A percentile compares a stretch with the other conserved stretches of the same genome.
phyloP scores from a whole-genome alignment of 2,329 filamentous ascomycete species.

The Penicillium nordicum region DNA sequence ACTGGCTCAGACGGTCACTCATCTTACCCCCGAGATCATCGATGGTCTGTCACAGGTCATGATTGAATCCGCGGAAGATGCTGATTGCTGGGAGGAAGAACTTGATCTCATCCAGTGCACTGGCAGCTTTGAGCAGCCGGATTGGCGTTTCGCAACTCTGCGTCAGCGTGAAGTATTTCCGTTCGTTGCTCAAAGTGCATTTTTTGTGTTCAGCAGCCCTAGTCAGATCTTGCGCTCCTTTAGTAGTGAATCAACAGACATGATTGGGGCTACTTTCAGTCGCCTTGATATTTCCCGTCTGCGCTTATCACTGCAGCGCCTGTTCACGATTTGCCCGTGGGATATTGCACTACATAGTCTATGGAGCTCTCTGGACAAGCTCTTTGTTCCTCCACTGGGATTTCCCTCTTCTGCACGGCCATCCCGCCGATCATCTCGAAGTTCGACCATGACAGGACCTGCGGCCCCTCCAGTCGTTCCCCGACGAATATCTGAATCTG shows the following conservation, averaged over 20 bases:
- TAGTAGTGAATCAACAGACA: constrained; percentile 18
- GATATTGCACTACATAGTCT: constrained; percentile 43
- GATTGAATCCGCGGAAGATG: constrained; percentile 36
- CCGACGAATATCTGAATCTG: constrained; percentile 27
- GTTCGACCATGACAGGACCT: constrained; percentile 23
- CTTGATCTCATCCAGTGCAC: constrained; percentile 35
- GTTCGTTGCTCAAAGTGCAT: constrained; percentile 45
- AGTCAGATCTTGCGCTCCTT: constrained; percentile 43
- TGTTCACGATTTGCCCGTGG: constrained; percentile 40
- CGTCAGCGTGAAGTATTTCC: constrained; percentile 38
- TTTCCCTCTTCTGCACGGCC: constrained; percentile 29
- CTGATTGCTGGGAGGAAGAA: constrained; percentile 39
- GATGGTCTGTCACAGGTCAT: constrained; percentile 37
- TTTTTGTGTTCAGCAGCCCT: constrained; percentile 42
- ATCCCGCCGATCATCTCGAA: constrained; percentile 32
- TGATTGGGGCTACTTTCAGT: neutral
- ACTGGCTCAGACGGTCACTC: constrained; percentile 34
- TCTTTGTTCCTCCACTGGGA: constrained; percentile 40
- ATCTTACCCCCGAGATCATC: constrained; percentile 38
- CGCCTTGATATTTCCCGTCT: constrained; percentile 32
- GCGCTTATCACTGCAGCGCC: constrained; percentile 33
- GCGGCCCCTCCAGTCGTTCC: constrained; percentile 21
- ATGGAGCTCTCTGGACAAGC: constrained; percentile 39
- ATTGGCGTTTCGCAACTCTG: constrained; percentile 38
- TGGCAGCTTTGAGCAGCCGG: constrained; percentile 37